Evolutionary conservation across 2,329 filamentous ascomycete genomes (phyloP).

Genomic region (Alternaria viburni): DNA sequence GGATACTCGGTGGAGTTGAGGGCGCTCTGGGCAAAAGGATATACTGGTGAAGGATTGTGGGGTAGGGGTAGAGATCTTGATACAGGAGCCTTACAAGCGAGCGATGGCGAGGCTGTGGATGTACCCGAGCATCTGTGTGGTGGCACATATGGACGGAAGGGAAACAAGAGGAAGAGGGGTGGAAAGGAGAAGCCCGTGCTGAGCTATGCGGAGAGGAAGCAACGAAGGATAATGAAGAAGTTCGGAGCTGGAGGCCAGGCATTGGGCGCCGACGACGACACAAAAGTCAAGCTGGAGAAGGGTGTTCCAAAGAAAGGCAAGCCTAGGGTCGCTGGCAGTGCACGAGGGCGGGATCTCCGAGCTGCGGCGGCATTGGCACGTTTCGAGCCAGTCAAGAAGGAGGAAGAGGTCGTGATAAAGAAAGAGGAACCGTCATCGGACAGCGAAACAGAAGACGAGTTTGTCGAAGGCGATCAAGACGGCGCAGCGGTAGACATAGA

Average conservation of each 20-base stretch:
- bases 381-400: conserved; percentile 63
- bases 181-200: conserved; percentile 55
- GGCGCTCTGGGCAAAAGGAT: conserved; percentile 70
- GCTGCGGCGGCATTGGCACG: conserved; percentile 78
- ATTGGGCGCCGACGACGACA: conserved; percentile 71
- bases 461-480: conserved; percentile 40
- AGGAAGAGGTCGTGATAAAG: conserved; percentile 51
- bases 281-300: conserved; percentile 70
- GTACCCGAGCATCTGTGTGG: conserved; percentile 73
- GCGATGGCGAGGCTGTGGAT: conserved; percentile 32
- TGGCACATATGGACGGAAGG: conserved; percentile 70
- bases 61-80: conserved; percentile 70
- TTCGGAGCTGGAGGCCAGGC: conserved; percentile 74
- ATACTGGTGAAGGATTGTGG: conserved; percentile 85
- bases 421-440: conserved; percentile 43
- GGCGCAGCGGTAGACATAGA: conserved; percentile 69
- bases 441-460: conserved; percentile 46
- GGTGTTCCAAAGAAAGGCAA: conserved; percentile 67
- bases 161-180: conserved; percentile 59
- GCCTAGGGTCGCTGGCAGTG: conserved; percentile 76
- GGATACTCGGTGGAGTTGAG: conserved; percentile 74
- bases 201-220: conserved; percentile 75
- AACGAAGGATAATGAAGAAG: conserved; percentile 74
- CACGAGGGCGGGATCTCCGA: conserved; percentile 74
- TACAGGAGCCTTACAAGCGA: conserved; percentile 47